phyloP scores from a whole-genome alignment of 441 rosid species.

The Melastoma candidum region DNA sequence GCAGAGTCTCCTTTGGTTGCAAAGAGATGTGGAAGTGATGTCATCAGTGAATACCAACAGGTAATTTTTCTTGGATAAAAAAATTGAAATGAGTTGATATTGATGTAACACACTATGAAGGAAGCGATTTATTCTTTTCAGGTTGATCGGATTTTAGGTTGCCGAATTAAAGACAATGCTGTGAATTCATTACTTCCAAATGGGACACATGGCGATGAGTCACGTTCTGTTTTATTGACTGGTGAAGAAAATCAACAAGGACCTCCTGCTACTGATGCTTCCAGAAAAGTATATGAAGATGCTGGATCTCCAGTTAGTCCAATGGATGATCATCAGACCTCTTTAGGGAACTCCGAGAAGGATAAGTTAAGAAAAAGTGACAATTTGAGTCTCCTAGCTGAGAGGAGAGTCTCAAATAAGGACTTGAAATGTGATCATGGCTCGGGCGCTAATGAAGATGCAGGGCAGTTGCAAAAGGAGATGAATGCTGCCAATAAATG shows the following conservation, averaged over 20 bases:
- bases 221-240: slow-evolving; percentile 35
- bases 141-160: slow-evolving; percentile 97
- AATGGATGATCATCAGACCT: slow-evolving; percentile 27
- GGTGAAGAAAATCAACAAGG: slow-evolving; percentile 36
- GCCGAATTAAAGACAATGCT: slow-evolving; percentile 61
- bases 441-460: slow-evolving; percentile 22
- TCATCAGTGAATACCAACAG: slow-evolving; percentile 58
- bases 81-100: too few relatives aligned
- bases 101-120: too few relatives aligned
- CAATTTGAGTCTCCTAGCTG: slow-evolving; percentile 26
- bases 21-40: slow-evolving; percentile 22
- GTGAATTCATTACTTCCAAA: slow-evolving; percentile 21
- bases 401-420: slow-evolving; percentile 33
- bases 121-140: slow-evolving; percentile 17
- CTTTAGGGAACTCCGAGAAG: slow-evolving; percentile 28
- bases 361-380: slow-evolving; percentile 33
- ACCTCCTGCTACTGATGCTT: slow-evolving; percentile 29
- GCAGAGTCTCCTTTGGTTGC: slow-evolving; percentile 30
- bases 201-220: slow-evolving; percentile 26
- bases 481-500: slow-evolving; percentile 26
- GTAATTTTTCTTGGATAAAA: slow-evolving; percentile 26
- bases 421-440: slow-evolving; percentile 30
- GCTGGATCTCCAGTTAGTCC: slow-evolving; percentile 28
- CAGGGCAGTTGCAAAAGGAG: slow-evolving; percentile 24
- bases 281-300: slow-evolving; percentile 36